Evolutionary conservation across 2,329 filamentous ascomycete species (phyloP), one percentile per base, ranked within the genome.

Genomic region (Pseudogymnoascus sp.): DNA sequence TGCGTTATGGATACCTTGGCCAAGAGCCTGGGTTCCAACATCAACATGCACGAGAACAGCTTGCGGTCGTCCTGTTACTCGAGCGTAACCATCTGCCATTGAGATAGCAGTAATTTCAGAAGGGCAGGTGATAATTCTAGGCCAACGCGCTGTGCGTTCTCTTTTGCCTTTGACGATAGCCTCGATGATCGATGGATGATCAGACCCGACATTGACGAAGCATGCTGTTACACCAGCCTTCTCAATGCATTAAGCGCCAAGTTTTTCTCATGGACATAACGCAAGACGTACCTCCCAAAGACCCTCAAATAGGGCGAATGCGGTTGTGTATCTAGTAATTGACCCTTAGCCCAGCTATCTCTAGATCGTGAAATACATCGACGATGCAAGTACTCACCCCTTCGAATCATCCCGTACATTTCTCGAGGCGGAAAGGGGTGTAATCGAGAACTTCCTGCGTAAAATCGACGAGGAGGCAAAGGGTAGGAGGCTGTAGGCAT

Each of bases 61-160:
- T 75, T 93, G 89, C 0, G 89, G 87, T 68, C 88, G 84, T 62
- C 84, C 84, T 5, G 87, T 90, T 38, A 90, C 75, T 31, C 88
- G 82, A 38, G 90, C 89, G 71, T 90, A 92, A 61, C 90, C 90
- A 73, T 93, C 90, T 13, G 90, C 90, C 87, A 91, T 90, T 64
- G 89, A 93, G 70, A 93, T 82, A 26, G 90, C 90, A 6, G 93
- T 89, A 89, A 93, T 93, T 81, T 93, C 89, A 68, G 91, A 91
- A 0, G 89, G 89, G 71, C 89, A 92, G 23, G 89, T 93, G 64
- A 93, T 88, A 66, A 92, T 88, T 63, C 80, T 82, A 2, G 89
- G 89, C 65, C 91, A 91, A 17, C 82, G 78, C 36, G 78, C 83
- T 62, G 80, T 80, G 67, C 81, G 84, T 70, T 90, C 87, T 64